Conservation (phyloP, 2,329 filamentous ascomycete species). For the Sporothrix inflata region DNA sequence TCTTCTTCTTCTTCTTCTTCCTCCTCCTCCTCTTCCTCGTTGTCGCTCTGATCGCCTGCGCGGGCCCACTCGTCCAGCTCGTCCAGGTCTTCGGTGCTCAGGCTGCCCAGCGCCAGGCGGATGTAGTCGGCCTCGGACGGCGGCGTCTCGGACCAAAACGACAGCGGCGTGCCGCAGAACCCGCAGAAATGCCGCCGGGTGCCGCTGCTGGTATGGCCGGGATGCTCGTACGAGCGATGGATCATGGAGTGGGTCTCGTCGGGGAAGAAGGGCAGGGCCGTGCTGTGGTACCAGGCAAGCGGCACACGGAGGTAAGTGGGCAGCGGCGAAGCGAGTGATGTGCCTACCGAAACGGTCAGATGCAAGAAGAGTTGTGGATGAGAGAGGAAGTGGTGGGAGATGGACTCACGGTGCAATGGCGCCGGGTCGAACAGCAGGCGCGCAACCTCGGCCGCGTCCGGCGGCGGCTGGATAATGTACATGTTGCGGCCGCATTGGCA, state of each 20-base stretch:
- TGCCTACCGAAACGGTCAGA: constrained; percentile 49
- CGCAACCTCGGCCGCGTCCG: constrained; percentile 57
- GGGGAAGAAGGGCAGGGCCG: constrained; percentile 73
- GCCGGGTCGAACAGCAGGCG: constrained; percentile 77
- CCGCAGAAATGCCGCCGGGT: constrained; percentile 83
- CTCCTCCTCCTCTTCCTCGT: constrained; percentile 37
- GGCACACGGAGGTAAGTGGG: constrained; percentile 84
- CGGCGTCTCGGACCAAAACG: constrained; percentile 79
- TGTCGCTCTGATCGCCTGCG: constrained; percentile 37
- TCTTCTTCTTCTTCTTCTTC: constrained; percentile 41
- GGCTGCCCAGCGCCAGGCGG: constrained; percentile 77
- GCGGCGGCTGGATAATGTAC: constrained; percentile 74
- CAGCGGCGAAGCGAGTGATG: constrained; percentile 70
- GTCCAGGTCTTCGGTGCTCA: constrained; percentile 70
- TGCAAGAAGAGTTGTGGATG: neutral
- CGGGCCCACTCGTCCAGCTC: constrained; percentile 71
- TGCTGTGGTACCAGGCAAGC: constrained; percentile 76
- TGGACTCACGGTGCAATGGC: constrained; percentile 67
- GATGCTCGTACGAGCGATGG: constrained; percentile 66
- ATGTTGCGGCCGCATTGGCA: constrained; percentile 87
- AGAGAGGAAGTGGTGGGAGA: neutral
- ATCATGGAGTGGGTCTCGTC: constrained; percentile 74
- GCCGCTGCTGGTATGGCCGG: constrained; percentile 37
- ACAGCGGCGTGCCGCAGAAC: constrained; percentile 84
- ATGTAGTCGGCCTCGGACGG: constrained; percentile 75